phyloP scores from a whole-genome alignment of 176 grass and related monocot species.

The Secale cereale region DNA sequence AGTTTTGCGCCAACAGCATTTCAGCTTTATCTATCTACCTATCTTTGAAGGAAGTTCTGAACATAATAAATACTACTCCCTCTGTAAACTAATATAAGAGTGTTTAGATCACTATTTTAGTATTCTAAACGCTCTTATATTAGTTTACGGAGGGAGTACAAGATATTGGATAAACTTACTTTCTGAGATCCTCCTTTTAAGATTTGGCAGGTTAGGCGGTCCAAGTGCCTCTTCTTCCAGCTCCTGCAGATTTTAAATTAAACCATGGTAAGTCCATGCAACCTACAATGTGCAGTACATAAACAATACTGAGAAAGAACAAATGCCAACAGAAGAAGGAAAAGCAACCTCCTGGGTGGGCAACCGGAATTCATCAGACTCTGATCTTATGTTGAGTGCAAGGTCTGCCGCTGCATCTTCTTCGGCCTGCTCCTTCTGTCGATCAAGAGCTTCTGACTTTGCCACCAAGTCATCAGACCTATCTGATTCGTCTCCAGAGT shows the following conservation, averaged over 20 bases:
- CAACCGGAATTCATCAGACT: conserved; percentile 86
- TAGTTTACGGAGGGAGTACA: too few relatives aligned
- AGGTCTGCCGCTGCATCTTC: conserved; percentile 72
- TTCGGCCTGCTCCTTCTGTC: conserved; percentile 44
- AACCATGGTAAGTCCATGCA: not conserved
- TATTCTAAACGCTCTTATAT: too few relatives aligned
- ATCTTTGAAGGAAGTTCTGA: not conserved
- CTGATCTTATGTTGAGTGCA: conserved; percentile 68
- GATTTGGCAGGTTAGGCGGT: conserved; percentile 78
- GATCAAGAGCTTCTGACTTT: conserved; percentile 72
- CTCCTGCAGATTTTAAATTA: conserved; percentile 50
- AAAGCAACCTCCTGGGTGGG: conserved; percentile 72
- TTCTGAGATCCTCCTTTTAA: conserved; percentile 90
- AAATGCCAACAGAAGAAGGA: not conserved
- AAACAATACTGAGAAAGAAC: not conserved
- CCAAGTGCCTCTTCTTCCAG: conserved; percentile 67
- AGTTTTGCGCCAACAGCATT: not conserved
- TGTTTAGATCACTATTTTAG: too few relatives aligned
- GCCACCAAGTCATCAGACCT: conserved; percentile 71
- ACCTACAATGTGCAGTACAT: not conserved
- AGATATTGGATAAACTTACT: conserved; percentile 45
- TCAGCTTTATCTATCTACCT: not conserved
- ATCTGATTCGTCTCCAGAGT: conserved; percentile 65
- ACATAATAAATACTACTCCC: not conserved
- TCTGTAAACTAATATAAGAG: too few relatives aligned